These are phyloP conservation scores for Diaporthe sp. DNA, from an alignment of 2,329 filamentous ascomycete genomes.

Conservation along the genomic window DNA sequence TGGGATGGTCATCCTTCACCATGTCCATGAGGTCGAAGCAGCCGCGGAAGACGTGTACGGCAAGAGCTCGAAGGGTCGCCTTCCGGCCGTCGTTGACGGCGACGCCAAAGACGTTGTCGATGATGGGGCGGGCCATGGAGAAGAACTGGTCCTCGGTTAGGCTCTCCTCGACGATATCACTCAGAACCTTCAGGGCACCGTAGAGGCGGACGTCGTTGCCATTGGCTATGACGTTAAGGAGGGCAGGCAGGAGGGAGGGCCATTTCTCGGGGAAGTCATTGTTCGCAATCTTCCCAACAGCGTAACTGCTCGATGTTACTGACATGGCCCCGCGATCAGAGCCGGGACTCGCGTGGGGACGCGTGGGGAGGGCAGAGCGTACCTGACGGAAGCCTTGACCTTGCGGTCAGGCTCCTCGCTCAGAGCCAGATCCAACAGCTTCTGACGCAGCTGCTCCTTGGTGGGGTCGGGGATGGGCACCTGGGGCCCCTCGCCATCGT, in stretches of 20 bases:
- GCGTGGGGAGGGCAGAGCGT: conserved; percentile 47
- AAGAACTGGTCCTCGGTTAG: conserved; percentile 97
- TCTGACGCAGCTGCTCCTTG: conserved; percentile 78
- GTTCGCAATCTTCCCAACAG: conserved; percentile 93
- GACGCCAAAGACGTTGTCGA: conserved; percentile 85
- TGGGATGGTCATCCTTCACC: conserved; percentile 92
- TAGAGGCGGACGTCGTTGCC: conserved; percentile 85
- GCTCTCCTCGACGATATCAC: conserved; percentile 91
- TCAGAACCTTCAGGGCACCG: conserved; percentile 87
- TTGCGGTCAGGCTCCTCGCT: conserved; percentile 81
- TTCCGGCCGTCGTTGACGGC: conserved; percentile 81
- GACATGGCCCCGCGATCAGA: conserved; percentile 30
- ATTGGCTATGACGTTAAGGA: conserved; percentile 80
- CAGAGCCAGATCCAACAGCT: conserved; percentile 81
- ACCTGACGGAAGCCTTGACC: conserved; percentile 89
- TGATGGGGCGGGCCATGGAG: conserved; percentile 84
- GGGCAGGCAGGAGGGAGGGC: conserved; percentile 85
- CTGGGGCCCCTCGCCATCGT: conserved; percentile 66
- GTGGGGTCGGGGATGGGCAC: conserved; percentile 78
- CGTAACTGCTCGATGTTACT: conserved; percentile 57
- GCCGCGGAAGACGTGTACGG: conserved; percentile 88
- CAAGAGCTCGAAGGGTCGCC: conserved; percentile 81
- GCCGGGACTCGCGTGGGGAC: neutral
- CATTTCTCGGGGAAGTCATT: conserved; percentile 95
- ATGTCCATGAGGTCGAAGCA: conserved; percentile 98